Evolutionary conservation across 768 basidiomycete species (phyloP), one percentile per base, ranked within the genome.

Genomic region (Pisolithus orientalis): DNA sequence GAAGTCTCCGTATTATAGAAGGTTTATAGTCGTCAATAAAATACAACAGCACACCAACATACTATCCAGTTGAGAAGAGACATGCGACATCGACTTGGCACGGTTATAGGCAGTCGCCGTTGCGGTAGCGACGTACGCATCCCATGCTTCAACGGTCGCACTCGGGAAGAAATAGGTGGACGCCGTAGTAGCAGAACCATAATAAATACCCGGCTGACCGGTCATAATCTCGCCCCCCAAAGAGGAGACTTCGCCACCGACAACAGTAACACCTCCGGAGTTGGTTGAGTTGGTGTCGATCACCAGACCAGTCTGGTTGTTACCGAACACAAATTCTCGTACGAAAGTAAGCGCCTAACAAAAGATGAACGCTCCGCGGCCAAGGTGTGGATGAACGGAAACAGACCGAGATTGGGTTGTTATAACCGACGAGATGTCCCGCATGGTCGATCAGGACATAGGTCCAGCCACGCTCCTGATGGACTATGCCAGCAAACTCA

Each of bases 311-410:
- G 80, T 81, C 31, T 68, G 52, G 64, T 85, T 84, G 51, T 65
- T 67, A 3, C 87, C 85, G 39, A 89, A 69, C 47, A 89, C 70
- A 56, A 87, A 89, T 54, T 89, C 83, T 17, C 80, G 79, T 13
- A 75, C 62, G 64, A 89, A 80, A 17, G 75, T 75, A 62, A 77
- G 74, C 5, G 80, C 83, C 86, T 88, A 55, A 17, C 6, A 0
- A 7, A 28, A 45, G 5, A 38, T 17, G 16, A 16, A 37, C 24
- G 5, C 11, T 39, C 42, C 43, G 13, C 32, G 51, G 6, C 4
- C 10, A 54, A 10, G 21, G 50, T 3, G 16, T n/a, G 10, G 11
- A 40, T 5, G 9, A 51, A 59, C 54, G 2, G 2, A 51, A 38
- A 75, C 63, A 73, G 73, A 86, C 85, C 8, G 71, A 65, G 44